Evolutionary conservation across 352 stramenopile species (phyloP).

Genomic region (Phytophthora foliorum): DNA sequence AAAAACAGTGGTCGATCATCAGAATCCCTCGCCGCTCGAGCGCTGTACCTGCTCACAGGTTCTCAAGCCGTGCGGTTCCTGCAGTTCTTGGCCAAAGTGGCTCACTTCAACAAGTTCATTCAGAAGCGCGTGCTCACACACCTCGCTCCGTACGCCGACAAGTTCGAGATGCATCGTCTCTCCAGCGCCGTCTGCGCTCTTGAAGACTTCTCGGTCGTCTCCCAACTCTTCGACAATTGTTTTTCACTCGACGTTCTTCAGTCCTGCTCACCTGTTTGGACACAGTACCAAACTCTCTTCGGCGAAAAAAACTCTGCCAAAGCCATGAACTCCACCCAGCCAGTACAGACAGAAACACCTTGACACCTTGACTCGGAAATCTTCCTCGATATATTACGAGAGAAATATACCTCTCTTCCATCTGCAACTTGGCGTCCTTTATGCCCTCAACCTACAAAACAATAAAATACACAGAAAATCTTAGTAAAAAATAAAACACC

Average conservation of each 20-base stretch:
- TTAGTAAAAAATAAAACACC: neutral
- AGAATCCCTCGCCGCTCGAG: conserved; percentile 41
- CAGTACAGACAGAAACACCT: too few species aligned
- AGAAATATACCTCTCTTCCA: neutral
- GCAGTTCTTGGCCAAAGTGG: conserved; percentile 74
- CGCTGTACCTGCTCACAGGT: conserved; percentile 69
- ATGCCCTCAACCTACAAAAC: neutral
- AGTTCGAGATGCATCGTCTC: conserved; percentile 63
- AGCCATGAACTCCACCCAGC: conserved; percentile 21
- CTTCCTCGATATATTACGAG: conserved; percentile 2
- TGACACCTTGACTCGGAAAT: neutral
- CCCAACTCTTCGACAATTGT: conserved; percentile 46
- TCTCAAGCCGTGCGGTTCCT: conserved; percentile 65
- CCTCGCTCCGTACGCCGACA: conserved; percentile 51
- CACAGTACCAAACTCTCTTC: conserved; percentile 62
- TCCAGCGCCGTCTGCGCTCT: conserved; percentile 56
- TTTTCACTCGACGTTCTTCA: conserved; percentile 42
- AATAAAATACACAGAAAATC: neutral
- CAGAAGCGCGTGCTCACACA: conserved; percentile 58
- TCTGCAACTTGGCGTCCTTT: neutral
- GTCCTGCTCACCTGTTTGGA: conserved; percentile 53
- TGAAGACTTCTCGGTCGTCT: conserved; percentile 50
- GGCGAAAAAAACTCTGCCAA: conserved; percentile 34
- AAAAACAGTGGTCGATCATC: conserved; percentile 4
- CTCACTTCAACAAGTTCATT: conserved; percentile 67